These are phyloP conservation scores for Ailanthus altissimus DNA, from an alignment of 345 rosid genomes.

Conservation along the genomic window DNA sequence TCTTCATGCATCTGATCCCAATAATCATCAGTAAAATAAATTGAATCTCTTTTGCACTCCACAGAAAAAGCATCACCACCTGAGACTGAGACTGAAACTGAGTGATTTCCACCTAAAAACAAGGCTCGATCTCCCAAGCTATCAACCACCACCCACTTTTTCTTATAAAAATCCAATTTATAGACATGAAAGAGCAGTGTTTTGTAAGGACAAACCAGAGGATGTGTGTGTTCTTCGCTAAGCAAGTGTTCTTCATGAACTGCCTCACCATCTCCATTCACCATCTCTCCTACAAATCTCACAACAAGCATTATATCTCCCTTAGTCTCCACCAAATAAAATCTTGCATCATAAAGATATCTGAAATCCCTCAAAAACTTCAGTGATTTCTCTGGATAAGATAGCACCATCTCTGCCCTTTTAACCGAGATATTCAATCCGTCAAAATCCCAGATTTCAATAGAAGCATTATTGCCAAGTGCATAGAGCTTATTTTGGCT, in stretches of 20 bases:
- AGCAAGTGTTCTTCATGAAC: slow-evolving; percentile 21
- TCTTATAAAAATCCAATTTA: slow-evolving; percentile 3
- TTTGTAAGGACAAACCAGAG: slow-evolving; percentile 23
- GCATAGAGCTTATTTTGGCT: not conserved
- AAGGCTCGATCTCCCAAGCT: not conserved
- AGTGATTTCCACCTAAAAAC: slow-evolving; percentile 29
- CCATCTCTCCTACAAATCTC: slow-evolving; percentile 21
- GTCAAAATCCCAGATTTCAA: slow-evolving; percentile 12
- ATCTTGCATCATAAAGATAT: not conserved
- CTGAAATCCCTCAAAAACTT: not conserved
- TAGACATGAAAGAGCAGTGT: slow-evolving; percentile 16
- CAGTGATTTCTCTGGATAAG: not conserved
- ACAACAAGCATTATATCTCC: slow-evolving; percentile 22
- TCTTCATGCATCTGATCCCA: slow-evolving; percentile 23
- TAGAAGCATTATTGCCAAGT: not conserved
- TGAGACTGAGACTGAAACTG: slow-evolving; percentile 7
- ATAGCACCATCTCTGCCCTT: not conserved
- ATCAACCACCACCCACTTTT: slow-evolving; percentile 12
- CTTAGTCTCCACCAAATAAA: slow-evolving; percentile 21
- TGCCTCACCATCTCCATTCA: slow-evolving; percentile 10
- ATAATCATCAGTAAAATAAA: slow-evolving; percentile 24
- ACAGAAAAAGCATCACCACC: too few relatives aligned
- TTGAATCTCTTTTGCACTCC: slow-evolving; percentile 12
- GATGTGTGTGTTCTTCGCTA: slow-evolving; percentile 18
- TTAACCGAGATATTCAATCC: not conserved